phyloP scores from a whole-genome alignment of 495 filamentous ascomycete genomes.

The Trichoderma reesei region DNA sequence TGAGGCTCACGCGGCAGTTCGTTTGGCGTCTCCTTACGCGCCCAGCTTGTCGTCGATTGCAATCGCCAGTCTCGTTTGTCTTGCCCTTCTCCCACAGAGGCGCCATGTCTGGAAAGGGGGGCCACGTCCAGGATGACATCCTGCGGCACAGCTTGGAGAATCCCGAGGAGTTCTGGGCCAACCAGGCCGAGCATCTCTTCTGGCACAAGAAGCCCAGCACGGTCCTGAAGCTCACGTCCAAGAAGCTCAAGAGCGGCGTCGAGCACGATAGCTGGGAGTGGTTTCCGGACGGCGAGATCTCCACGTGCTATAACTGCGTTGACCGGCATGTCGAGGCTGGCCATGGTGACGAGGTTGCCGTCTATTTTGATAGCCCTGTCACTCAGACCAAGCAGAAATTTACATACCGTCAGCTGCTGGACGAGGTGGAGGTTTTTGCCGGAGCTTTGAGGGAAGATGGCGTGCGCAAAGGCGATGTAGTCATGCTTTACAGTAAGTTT shows the following conservation, averaged over 20 bases:
- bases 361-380: conserved; percentile 84
- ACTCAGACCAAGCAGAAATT: conserved; percentile 60
- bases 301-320: conserved; percentile 82
- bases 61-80: background rate
- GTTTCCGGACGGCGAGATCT: conserved; percentile 86
- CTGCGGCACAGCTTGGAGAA: conserved; percentile 44
- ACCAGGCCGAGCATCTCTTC: conserved; percentile 61
- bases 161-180: conserved; percentile 68
- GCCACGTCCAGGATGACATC: conserved; percentile 39
- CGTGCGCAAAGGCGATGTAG: conserved; percentile 75
- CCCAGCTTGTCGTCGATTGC: background rate
- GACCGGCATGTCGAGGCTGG: conserved; percentile 77
- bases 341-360: conserved; percentile 59
- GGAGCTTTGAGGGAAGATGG: conserved; percentile 77
- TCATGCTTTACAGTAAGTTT: conserved; percentile 82
- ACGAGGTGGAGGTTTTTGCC: conserved; percentile 77
- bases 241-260: conserved; percentile 28
- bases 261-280: conserved; percentile 61
- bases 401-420: conserved; percentile 64
- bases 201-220: conserved; percentile 66
- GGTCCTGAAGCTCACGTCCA: conserved; percentile 32
- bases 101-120: conserved; percentile 13
- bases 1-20: background rate
- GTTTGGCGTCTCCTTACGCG: background rate
- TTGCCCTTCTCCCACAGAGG: too few species aligned